These are phyloP conservation scores for Kwoniella newhampshirensis DNA, from an alignment of 768 basidiomycete species.

Conservation along the genomic window DNA sequence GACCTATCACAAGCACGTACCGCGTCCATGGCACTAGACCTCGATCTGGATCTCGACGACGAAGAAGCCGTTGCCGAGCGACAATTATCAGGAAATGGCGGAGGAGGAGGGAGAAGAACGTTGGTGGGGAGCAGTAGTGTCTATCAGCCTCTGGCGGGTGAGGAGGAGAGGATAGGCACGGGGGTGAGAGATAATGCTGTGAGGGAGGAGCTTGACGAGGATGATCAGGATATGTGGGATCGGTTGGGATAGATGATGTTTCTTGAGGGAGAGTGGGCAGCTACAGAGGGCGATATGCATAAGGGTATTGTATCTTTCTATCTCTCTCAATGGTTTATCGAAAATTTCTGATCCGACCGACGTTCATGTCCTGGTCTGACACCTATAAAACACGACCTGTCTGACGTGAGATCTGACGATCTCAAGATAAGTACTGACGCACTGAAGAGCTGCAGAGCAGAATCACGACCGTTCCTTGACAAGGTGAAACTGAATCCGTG, in stretches of 20 bases:
- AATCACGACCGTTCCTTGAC: no score
- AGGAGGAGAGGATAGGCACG: slow-evolving; percentile 19
- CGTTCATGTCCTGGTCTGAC: no score
- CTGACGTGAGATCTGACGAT: no score
- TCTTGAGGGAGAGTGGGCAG: no score
- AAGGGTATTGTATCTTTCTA: no score
- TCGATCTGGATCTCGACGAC: slow-evolving; percentile 56
- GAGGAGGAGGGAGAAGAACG: slow-evolving; percentile 6
- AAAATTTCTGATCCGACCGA: no score
- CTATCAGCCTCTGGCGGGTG: slow-evolving; percentile 30
- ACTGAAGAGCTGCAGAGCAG: no score
- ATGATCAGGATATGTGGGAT: slow-evolving; percentile 53
- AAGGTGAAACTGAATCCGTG: no score
- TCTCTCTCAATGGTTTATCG: no score
- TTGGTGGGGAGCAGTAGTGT: slow-evolving; percentile 7
- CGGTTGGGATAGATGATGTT: slow-evolving; percentile 34
- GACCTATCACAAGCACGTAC: slow-evolving; percentile 55
- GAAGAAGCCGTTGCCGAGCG: slow-evolving; percentile 53
- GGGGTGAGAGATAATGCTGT: slow-evolving; percentile 36
- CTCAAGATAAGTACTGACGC: no score
- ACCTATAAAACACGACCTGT: no score
- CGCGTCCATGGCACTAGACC: slow-evolving; percentile 52
- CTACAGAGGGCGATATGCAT: no score
- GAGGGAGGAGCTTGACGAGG: slow-evolving; percentile 34
- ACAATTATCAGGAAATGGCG: slow-evolving; percentile 19